Base-by-base conservation (phyloP, 768 basidiomycete genomes). In the Mycena vitilis region DNA sequence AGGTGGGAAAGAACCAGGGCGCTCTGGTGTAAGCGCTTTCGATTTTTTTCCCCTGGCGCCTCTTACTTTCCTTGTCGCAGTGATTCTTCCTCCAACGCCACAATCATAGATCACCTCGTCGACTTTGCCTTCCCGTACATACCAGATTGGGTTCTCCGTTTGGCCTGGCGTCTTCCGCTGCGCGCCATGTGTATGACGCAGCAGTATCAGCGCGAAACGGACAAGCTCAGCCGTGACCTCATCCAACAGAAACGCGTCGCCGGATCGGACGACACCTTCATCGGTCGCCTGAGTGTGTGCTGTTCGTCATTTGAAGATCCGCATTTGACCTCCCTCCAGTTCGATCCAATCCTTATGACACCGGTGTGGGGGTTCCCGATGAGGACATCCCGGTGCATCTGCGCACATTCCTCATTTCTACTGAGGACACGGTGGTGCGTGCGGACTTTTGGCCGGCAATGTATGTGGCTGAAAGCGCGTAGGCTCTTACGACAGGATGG, bases 11-110 rank as follows among this genome's bases (percentile, higher is more conserved):
- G 20, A 53, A 38, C 13, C 65, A 66, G 20, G 58, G 61, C 1
- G 56, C 38, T 6, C 34, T 71, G 37, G 47, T 71, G 69, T 71
- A 44, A 54, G 65, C 60, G 48, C n/a, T 25, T 47, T 56, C 25
- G 25, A 22, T 42, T 11, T 23, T 16, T 30, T 3, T n/a, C 36
- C 36, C 9, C 1, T 20, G 10, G 20, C 4, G 5, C 7, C 7
- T 20, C 22, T n/a, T 6, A 34, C 23, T 30, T 56, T 3, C n/a
- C 6, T 4, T 40, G 40, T 40, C 49, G 15, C 45, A 65, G 55
- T 20, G 40, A 65, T 36, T 65, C 63, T 20, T 37, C 40, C 25
- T 57, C 63, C 4, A 65, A 37, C 40, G 36, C 34, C 13, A 52
- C 63, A 44, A 34, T 13, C 45, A 16, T 30, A 48, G 20, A 30